These are phyloP conservation scores for Leishmania tropica DNA, from an alignment of 208 protist species.

Conservation along the genomic window DNA sequence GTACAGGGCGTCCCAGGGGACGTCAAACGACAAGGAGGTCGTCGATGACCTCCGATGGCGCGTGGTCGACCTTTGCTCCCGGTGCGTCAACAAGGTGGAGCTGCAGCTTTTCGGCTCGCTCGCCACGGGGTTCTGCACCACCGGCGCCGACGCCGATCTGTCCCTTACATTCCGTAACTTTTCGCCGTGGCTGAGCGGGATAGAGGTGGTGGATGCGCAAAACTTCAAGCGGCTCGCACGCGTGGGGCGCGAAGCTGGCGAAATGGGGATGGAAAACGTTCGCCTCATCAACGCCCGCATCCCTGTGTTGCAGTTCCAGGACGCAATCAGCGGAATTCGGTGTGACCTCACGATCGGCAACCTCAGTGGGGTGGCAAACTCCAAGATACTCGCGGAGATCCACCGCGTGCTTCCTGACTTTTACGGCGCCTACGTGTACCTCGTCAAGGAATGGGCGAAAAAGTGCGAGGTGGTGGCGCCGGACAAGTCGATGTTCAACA, in stretches of 20 bases:
- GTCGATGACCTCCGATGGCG: constrained; percentile 65
- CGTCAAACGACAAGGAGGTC: constrained; percentile 37
- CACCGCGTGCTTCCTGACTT: constrained; percentile 81
- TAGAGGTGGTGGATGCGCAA: constrained; percentile 64
- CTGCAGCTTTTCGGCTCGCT: constrained; percentile 87
- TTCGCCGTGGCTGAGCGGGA: constrained; percentile 79
- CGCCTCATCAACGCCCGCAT: constrained; percentile 80
- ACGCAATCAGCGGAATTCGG: constrained; percentile 70
- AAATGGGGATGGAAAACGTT: constrained; percentile 83
- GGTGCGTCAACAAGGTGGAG: constrained; percentile 83
- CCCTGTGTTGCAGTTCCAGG: constrained; percentile 86
- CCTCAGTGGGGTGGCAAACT: constrained; percentile 86
- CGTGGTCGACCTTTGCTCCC: constrained; percentile 67
- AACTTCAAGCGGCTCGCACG: constrained; percentile 72
- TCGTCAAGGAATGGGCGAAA: constrained; percentile 90
- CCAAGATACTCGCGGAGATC: constrained; percentile 74
- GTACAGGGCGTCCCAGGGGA: constrained; percentile 49
- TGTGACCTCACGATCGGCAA: constrained; percentile 92
- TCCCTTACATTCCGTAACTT: constrained; percentile 90
- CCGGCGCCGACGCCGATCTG: constrained; percentile 78
- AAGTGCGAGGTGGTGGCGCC: constrained; percentile 80
- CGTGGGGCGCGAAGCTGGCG: constrained; percentile 71
- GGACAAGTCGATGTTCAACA: constrained; percentile 86
- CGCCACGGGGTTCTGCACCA: constrained; percentile 83
- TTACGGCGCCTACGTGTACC: constrained; percentile 84